phyloP scores from a whole-genome alignment of 306 rosid species.

The Fagus crenata region DNA sequence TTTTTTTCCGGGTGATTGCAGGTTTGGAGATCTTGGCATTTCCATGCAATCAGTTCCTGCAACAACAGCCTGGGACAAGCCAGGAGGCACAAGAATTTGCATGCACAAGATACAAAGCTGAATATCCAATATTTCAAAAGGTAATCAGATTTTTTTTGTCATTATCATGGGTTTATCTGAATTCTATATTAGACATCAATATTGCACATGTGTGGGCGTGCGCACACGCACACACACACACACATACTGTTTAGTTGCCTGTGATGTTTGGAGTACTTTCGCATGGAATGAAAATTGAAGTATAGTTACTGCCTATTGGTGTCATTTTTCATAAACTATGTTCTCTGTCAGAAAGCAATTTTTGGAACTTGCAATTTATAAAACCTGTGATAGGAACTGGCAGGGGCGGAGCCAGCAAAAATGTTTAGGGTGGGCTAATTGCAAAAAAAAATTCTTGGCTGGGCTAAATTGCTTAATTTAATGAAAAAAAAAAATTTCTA shows the following conservation, averaged over 20 bases:
- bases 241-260: too few relatives aligned
- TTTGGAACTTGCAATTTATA: neutral
- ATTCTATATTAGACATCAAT: neutral
- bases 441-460: too few relatives aligned
- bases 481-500: too few relatives aligned
- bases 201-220: neutral
- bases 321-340: neutral
- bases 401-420: too few relatives aligned
- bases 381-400: neutral
- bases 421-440: too few relatives aligned
- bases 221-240: neutral
- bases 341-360: neutral
- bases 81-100: slow-evolving; percentile 70
- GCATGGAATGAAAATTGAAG: neutral
- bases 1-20: slow-evolving; percentile 27
- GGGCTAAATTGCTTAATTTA: too few relatives aligned
- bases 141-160: slow-evolving; percentile 31
- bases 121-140: slow-evolving; percentile 87
- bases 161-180: neutral
- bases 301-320: neutral
- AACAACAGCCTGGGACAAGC: slow-evolving; percentile 86
- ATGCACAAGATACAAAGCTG: slow-evolving; percentile 77
- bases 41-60: slow-evolving; percentile 93
- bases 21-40: slow-evolving; percentile 93
- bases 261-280: neutral